These are phyloP conservation scores for Dipsacomyces acuminosporus DNA, from an alignment of 371 early-diverging fungal species.

Conservation along the genomic window DNA sequence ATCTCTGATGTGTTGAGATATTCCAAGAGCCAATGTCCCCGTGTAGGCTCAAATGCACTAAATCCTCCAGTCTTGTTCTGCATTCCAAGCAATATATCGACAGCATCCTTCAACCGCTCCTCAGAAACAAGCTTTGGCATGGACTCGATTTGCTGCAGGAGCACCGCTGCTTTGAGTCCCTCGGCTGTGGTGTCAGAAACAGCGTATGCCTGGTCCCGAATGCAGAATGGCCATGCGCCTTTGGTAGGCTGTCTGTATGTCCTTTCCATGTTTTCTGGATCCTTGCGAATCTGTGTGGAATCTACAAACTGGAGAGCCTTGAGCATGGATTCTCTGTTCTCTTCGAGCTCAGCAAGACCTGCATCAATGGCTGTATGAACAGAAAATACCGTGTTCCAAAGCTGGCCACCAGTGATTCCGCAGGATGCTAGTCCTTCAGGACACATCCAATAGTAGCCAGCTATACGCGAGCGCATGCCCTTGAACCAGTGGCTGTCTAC, in stretches of 20 bases:
- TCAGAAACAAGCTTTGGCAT: conserved; percentile 49
- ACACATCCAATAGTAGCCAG: conserved; percentile 65
- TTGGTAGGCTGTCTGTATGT: conserved; percentile 78
- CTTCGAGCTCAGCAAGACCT: conserved; percentile 62
- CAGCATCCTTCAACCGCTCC: conserved; percentile 74
- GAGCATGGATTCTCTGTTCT: conserved; percentile 64
- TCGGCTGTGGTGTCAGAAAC: conserved; percentile 98
- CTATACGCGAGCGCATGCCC: conserved; percentile 64
- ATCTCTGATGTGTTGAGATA: conserved; percentile 92
- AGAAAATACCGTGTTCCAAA: conserved; percentile 93
- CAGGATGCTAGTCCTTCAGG: conserved; percentile 96
- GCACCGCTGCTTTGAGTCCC: conserved; percentile 77
- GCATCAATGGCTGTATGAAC: conserved; percentile 75
- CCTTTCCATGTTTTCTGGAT: conserved; percentile 61
- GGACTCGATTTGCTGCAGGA: conserved; percentile 64
- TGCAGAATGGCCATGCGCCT: conserved; percentile 97
- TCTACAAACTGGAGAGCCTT: conserved; percentile 80
- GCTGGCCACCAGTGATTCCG: conserved; percentile 96
- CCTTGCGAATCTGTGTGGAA: conserved; percentile 75
- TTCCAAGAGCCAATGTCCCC: conserved; percentile 78
- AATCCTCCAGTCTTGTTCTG: conserved; percentile 90
- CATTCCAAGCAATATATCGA: conserved; percentile 86
- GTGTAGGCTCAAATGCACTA: conserved; percentile 82
- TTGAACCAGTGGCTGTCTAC: conserved; percentile 74
- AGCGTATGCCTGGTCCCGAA: conserved; percentile 88